Percentiles rank a stretch among this genome's conserved stretches.
These are phyloP conservation scores for Pholiota conissans DNA, from an alignment of 768 basidiomycete genomes.

Conservation along the genomic window DNA sequence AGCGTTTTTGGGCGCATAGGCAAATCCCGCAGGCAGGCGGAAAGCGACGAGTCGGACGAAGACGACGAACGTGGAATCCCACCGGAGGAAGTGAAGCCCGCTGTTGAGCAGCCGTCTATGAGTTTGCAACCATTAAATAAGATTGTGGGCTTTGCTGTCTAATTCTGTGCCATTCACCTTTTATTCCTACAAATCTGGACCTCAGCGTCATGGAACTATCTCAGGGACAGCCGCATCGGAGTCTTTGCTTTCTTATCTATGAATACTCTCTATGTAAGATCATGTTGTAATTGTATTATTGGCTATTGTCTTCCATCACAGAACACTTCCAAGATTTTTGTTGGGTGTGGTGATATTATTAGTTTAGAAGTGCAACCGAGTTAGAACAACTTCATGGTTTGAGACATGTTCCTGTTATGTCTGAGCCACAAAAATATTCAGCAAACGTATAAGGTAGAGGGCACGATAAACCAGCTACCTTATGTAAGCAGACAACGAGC, in stretches of 20 bases:
- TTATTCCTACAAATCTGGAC: background rate
- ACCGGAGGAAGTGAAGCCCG: slow-evolving; percentile 33
- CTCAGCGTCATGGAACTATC: background rate
- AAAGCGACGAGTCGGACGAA: slow-evolving; percentile 57
- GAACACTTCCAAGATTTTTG: too few relatives aligned
- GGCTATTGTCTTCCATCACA: background rate
- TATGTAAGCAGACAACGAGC: too few relatives aligned
- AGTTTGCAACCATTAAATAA: slow-evolving; percentile 57
- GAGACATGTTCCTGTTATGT: too few relatives aligned
- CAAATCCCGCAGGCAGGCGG: slow-evolving; percentile 49
- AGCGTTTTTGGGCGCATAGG: slow-evolving; percentile 63
- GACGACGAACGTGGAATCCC: slow-evolving; percentile 53
- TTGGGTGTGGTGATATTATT: too few relatives aligned
- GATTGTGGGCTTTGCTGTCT: slow-evolving; percentile 57
- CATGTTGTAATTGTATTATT: background rate
- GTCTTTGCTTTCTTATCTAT: slow-evolving; percentile 2
- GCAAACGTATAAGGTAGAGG: too few relatives aligned
- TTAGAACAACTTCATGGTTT: too few relatives aligned
- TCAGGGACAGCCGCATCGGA: background rate
- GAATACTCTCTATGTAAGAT: slow-evolving; percentile 5
- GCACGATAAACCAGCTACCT: too few relatives aligned
- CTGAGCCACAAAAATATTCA: too few relatives aligned
- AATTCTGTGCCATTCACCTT: slow-evolving; percentile 2
- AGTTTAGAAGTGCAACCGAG: too few relatives aligned
- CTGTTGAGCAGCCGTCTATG: slow-evolving; percentile 52